Evolutionary conservation across 768 basidiomycete genomes (phyloP), one percentile per base, ranked within the genome.

Genomic region (Tylopilus plumbeoviolaceoides): DNA sequence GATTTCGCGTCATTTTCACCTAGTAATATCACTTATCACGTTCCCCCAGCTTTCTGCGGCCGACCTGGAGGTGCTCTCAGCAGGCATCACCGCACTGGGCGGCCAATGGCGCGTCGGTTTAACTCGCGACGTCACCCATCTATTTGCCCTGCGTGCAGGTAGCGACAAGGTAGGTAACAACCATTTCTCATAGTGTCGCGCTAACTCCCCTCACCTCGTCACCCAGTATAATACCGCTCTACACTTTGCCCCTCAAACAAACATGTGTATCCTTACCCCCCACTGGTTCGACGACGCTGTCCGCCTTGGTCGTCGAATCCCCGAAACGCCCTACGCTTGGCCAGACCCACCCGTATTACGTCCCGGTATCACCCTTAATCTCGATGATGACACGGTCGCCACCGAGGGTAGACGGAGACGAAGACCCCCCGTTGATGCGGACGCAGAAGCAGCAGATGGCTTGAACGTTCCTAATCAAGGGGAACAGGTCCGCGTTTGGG

Each of bases 281-380:
- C 90, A 94, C 57, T 97, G 94, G 93, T 94, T 94, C 54, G 89
- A 94, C 59, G 91, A 93, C 58, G 77, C 78, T 3, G 76, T 88
- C 21, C 75, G 80, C 14, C 72, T 90, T 14, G 83, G 81, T 5
- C 67, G 77, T 12, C 70, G 70, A 8, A 67, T 89, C 9, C 74
- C 78, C 1, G 80, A 84, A 20, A 59, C 71, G 0, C 71, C 78
- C 18, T 91, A 88, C 58, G 73, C 83, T 55, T 91, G 87, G 84
- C 92, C 91, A 0, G 77, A 89, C 14, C 89, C 89, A 0, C 68
- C 70, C 6, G 61, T 87, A 21, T 69, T 78, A 50, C 72, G 66
- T 31, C 64, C 63, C 6, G 62, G 64, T 6, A 53, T 57, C 4
- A 55, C 47, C 7, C 51, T 65, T 28, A 41, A 53, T 28, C 43